A percentile compares a stretch with the other conserved stretches of the same genome.
These are phyloP conservation scores for Eucalyptus pauciflora DNA, from an alignment of 345 rosid species.

Conservation along the genomic window DNA sequence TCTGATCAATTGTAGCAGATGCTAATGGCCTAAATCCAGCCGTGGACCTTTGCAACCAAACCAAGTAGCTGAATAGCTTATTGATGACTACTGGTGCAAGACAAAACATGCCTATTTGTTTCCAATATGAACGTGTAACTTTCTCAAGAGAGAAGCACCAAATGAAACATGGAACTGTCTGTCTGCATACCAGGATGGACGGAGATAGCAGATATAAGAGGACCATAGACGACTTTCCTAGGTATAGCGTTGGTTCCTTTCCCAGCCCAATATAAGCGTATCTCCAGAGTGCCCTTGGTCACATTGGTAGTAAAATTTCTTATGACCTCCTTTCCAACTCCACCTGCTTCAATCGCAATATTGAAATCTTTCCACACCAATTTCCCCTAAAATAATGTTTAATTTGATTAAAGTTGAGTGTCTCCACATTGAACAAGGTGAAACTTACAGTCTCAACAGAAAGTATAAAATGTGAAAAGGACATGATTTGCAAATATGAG, in stretches of 20 bases:
- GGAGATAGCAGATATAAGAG: slow-evolving; percentile 56
- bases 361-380: slow-evolving; percentile 39
- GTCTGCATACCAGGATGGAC: neutral
- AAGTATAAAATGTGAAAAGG: neutral
- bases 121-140: neutral
- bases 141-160: neutral
- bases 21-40: neutral
- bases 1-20: neutral
- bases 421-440: neutral
- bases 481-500: neutral
- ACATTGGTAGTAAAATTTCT: slow-evolving; percentile 3
- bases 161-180: neutral
- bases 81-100: neutral
- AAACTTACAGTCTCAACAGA: neutral
- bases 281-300: slow-evolving; percentile 22
- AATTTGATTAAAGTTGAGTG: no score
- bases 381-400: slow-evolving; percentile 17
- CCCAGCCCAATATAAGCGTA: slow-evolving; percentile 57
- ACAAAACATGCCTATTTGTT: neutral
- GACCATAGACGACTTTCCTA: slow-evolving; percentile 34
- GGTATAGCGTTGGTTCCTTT: slow-evolving; percentile 45
- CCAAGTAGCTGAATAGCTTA: neutral
- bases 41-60: neutral
- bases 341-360: slow-evolving; percentile 33
- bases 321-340: slow-evolving; percentile 17